Conservation (phyloP, 495 filamentous ascomycete species). For the Chaetomidium leptoderma region DNA sequence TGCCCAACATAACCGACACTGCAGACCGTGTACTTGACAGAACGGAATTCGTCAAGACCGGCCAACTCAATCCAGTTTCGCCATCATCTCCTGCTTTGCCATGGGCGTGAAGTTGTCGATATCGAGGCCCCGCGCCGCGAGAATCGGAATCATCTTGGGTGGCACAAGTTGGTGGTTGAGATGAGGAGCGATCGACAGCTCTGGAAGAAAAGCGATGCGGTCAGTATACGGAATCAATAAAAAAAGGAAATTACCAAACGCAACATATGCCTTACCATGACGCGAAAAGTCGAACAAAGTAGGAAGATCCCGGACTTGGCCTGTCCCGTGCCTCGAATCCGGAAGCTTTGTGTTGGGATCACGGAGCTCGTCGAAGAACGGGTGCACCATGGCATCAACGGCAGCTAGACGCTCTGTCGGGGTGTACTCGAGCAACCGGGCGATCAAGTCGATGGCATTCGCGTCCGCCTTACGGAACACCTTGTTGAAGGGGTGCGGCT, state of each 20-base stretch:
- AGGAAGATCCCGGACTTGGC: slow-evolving; percentile 72
- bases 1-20: slow-evolving; percentile 19
- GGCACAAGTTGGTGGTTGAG: slow-evolving; percentile 87
- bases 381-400: slow-evolving; percentile 95
- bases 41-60: slow-evolving; percentile 12
- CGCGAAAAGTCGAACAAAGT: slow-evolving; percentile 87
- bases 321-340: slow-evolving; percentile 84
- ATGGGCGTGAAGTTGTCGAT: slow-evolving; percentile 91
- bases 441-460: slow-evolving; percentile 93
- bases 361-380: slow-evolving; percentile 96
- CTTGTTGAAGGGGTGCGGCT: slow-evolving; percentile 98
- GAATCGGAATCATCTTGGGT: slow-evolving; percentile 66
- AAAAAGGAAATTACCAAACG: background rate
- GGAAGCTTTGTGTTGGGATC: slow-evolving; percentile 83
- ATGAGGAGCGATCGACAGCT: slow-evolving; percentile 88
- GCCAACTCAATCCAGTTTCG: slow-evolving; percentile 79
- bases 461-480: slow-evolving; percentile 93
- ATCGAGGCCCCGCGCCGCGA: slow-evolving; percentile 76
- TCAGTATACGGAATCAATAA: background rate
- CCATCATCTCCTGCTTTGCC: slow-evolving; percentile 92
- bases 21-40: slow-evolving; percentile 19
- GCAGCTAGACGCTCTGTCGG: slow-evolving; percentile 92
- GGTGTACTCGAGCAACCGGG: slow-evolving; percentile 89
- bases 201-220: slow-evolving; percentile 41
- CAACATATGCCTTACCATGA: slow-evolving; percentile 62